A percentile compares a stretch with the other conserved stretches of the same genome.
phyloP scores from a whole-genome alignment of 2,329 filamentous ascomycete species.

The Sporothrix phasma region DNA sequence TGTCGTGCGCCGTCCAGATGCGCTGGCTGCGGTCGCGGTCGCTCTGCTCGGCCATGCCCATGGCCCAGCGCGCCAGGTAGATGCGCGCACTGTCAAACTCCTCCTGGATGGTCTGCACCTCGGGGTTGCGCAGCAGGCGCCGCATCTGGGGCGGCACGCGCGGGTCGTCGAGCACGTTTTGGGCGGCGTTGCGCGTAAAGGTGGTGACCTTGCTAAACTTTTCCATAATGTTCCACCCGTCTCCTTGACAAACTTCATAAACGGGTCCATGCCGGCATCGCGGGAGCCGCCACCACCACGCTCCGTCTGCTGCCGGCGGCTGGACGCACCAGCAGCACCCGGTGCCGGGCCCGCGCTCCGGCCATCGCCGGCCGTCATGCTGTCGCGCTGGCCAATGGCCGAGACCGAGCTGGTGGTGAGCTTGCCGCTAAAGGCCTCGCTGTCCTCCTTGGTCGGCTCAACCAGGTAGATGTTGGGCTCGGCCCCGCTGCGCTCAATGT shows the following conservation, averaged over 20 bases:
- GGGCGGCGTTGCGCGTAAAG: constrained; percentile 83
- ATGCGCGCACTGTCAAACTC: constrained; percentile 95
- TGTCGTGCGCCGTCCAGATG: constrained; percentile 88
- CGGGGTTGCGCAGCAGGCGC: constrained; percentile 76
- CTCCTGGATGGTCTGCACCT: constrained; percentile 89
- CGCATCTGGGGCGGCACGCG: constrained; percentile 82
- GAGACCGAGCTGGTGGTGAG: constrained; percentile 38
- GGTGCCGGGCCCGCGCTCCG: constrained; percentile 23
- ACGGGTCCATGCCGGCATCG: constrained; percentile 80
- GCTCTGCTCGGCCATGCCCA: constrained; percentile 96
- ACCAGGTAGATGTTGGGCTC: constrained; percentile 89
- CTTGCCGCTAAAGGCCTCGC: constrained; percentile 64
- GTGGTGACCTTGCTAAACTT: constrained; percentile 96
- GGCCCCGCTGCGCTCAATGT: constrained; percentile 70
- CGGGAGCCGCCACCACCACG: constrained; percentile 16
- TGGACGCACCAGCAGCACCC: neutral
- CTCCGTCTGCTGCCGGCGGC: neutral
- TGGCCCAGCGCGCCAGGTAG: constrained; percentile 93
- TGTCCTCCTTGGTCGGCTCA: constrained; percentile 71
- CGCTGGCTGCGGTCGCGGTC: constrained; percentile 76
- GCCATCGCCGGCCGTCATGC: constrained; percentile 27
- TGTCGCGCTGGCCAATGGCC: constrained; percentile 34
- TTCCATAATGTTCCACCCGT: constrained; percentile 93
- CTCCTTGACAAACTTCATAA: constrained; percentile 89
- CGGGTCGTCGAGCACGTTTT: constrained; percentile 84